Conservation (phyloP, 768 basidiomycete species). For the Termitomyces sp. region DNA sequence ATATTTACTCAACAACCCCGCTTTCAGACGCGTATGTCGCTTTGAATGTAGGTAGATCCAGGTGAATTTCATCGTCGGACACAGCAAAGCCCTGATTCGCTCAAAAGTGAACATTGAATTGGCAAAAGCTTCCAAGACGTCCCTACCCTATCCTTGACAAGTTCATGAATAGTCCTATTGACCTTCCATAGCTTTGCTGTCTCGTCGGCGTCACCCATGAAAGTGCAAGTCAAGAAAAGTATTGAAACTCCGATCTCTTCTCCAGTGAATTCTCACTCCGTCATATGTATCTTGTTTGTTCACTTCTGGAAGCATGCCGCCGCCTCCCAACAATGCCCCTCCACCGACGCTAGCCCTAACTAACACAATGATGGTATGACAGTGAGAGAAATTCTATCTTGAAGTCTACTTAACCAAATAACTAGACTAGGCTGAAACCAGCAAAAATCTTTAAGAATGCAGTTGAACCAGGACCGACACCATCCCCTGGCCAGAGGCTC, state of each 20-base stretch:
- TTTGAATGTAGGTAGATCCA: conserved; percentile 82
- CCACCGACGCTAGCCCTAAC: conserved; percentile 43
- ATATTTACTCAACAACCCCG: conserved; percentile 82
- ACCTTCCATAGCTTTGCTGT: conserved; percentile 93
- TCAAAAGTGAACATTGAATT: conserved; percentile 24
- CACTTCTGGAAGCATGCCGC: conserved; percentile 32
- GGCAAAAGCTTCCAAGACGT: conserved; percentile 11
- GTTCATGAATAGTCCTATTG: conserved; percentile 93
- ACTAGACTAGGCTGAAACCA: conserved; percentile 75
- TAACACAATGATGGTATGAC: conserved; percentile 51
- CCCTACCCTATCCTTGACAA: conserved; percentile 91
- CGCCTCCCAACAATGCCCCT: conserved; percentile 31
- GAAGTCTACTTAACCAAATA: conserved; percentile 8
- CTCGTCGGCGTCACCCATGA: conserved; percentile 75
- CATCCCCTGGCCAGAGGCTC: conserved; percentile 40
- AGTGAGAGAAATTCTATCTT: conserved; percentile 12
- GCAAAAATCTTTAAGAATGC: conserved; percentile 85
- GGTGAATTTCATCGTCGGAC: conserved; percentile 89
- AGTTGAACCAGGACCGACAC: conserved; percentile 59
- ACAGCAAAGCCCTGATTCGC: conserved; percentile 82
- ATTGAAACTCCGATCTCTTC: conserved; percentile 55
- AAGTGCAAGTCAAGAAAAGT: conserved; percentile 27
- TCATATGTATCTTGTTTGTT: no score
- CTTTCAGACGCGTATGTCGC: conserved; percentile 65
- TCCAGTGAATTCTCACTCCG: background rate